A percentile compares a stretch with the other conserved stretches of the same genome.
Evolutionary conservation across 345 rosid genomes (phyloP).

Genomic region (Nephelium lappaceum): DNA sequence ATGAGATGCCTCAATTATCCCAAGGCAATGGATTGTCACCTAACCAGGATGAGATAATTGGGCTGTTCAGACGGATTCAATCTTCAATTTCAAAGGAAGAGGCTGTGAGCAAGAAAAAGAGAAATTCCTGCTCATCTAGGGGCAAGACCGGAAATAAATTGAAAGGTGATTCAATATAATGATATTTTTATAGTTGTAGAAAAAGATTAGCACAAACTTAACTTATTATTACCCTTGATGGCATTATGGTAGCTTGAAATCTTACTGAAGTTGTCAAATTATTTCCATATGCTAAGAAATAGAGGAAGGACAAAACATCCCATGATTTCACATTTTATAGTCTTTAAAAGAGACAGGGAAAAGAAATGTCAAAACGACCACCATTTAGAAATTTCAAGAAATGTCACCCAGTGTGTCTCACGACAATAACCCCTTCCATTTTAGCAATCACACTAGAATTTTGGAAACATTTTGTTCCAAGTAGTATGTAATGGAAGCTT

Average conservation of each 20-base stretch:
- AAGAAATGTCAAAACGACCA: no score
- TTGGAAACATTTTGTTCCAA: not conserved
- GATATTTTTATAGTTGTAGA: not conserved
- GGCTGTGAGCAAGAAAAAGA: slow-evolving; percentile 19
- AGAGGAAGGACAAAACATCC: not conserved
- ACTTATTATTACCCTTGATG: no score
- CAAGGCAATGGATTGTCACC: slow-evolving; percentile 27
- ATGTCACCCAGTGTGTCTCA: no score
- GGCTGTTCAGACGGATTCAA: slow-evolving; percentile 56
- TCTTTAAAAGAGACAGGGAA: no score
- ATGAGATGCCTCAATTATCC: slow-evolving; percentile 21
- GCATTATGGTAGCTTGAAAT: no score
- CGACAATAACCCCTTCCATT: not conserved
- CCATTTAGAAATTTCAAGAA: no score
- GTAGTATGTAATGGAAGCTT: not conserved
- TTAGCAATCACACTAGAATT: not conserved
- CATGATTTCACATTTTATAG: not conserved
- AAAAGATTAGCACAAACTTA: no score
- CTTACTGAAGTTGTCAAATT: no score
- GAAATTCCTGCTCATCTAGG: slow-evolving; percentile 14
- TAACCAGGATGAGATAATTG: slow-evolving; percentile 51
- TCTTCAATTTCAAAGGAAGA: slow-evolving; percentile 56
- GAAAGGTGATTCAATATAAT: slow-evolving; percentile 32
- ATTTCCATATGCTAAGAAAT: no score
- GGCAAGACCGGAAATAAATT: slow-evolving; percentile 27